phyloP scores from a whole-genome alignment of 2,329 filamentous ascomycete genomes.

The Apiospora phragmitis region DNA sequence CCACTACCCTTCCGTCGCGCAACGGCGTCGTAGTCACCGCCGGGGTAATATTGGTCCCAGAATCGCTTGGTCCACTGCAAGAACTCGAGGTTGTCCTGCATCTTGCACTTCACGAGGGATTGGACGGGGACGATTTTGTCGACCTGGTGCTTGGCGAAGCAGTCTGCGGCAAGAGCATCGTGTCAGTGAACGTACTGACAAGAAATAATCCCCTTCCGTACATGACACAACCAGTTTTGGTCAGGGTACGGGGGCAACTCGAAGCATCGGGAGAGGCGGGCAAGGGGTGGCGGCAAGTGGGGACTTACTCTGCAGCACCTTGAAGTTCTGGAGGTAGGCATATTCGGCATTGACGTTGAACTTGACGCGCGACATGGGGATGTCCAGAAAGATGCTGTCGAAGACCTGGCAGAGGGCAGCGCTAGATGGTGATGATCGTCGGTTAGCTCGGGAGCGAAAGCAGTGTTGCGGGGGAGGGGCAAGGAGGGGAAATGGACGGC shows the following conservation, averaged over 20 bases:
- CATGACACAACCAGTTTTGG: no score
- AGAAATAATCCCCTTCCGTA: neutral
- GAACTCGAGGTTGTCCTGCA: constrained; percentile 99
- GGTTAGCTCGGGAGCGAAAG: neutral
- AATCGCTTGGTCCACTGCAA: constrained; percentile 95
- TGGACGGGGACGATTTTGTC: constrained; percentile 90
- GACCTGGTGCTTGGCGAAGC: constrained; percentile 82
- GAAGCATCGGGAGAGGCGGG: neutral
- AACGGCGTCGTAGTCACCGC: constrained; percentile 93
- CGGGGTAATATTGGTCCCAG: constrained; percentile 98
- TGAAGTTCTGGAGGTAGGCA: constrained; percentile 98
- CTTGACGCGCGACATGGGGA: constrained; percentile 94
- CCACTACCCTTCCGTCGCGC: constrained; percentile 74
- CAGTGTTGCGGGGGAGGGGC: neutral
- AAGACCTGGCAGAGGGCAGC: constrained; percentile 96
- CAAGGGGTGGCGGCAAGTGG: constrained; percentile 7
- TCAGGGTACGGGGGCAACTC: neutral
- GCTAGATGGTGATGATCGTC: constrained; percentile 47
- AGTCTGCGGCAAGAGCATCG: constrained; percentile 51
- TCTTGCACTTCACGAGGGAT: constrained; percentile 93
- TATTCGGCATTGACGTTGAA: constrained; percentile 98
- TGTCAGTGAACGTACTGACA: constrained; percentile 6
- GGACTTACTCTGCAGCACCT: constrained; percentile 85
- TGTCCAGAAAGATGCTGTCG: constrained; percentile 95
- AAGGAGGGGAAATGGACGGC: constrained; percentile 14